Percentiles rank a stretch among this genome's conserved stretches.
These are phyloP conservation scores for Logfia minima DNA, from an alignment of 129 eudicot species.

Conservation along the genomic window DNA sequence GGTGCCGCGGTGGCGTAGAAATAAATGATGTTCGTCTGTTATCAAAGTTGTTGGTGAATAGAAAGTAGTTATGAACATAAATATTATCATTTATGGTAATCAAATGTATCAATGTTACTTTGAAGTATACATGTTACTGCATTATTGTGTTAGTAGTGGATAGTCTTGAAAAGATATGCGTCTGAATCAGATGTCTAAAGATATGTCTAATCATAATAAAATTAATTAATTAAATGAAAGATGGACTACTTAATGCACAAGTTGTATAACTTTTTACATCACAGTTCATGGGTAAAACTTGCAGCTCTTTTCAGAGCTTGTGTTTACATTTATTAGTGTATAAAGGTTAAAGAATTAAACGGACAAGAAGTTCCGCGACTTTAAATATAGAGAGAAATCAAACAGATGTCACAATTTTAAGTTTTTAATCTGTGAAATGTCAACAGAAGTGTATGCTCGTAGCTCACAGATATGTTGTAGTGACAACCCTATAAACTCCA, in stretches of 20 bases:
- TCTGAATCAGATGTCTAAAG: neutral
- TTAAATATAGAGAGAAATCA: neutral
- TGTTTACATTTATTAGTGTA: too few species aligned
- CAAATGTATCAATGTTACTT: constrained; percentile 15
- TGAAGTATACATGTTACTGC: constrained; percentile 2
- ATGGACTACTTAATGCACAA: too few species aligned
- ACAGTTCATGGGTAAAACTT: neutral
- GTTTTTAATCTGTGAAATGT: neutral
- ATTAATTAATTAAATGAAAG: too few species aligned
- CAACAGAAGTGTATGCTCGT: too few species aligned
- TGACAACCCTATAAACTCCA: too few species aligned
- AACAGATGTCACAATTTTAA: neutral
- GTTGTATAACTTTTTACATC: too few species aligned
- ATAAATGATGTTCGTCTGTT: constrained; percentile 14
- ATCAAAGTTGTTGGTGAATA: neutral
- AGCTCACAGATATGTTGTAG: too few species aligned
- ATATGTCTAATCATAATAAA: too few species aligned
- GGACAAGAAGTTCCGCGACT: neutral
- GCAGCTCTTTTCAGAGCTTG: neutral
- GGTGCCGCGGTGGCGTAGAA: neutral
- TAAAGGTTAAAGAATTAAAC: neutral
- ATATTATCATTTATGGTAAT: constrained; percentile 19
- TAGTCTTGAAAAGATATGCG: neutral
- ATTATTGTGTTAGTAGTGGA: neutral
- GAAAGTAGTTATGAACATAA: neutral